Conservation (phyloP, 1,284 basidiomycete genomes). For the Irpex lacteus region DNA sequence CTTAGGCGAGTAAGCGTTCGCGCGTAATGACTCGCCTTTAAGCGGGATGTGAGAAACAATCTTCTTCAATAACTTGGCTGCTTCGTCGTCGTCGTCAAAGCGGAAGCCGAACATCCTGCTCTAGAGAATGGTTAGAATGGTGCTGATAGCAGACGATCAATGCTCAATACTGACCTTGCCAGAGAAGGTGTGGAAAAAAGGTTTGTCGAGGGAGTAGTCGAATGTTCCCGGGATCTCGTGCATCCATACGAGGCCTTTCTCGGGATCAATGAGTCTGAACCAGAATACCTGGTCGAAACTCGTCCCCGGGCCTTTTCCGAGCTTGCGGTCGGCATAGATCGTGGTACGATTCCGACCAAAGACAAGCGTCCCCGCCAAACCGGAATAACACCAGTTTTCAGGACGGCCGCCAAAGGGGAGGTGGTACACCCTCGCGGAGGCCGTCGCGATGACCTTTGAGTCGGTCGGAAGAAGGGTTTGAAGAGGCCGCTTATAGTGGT, state of each 20-base stretch:
- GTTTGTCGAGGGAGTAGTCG: constrained; percentile 83
- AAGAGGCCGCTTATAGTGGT: constrained; percentile 25
- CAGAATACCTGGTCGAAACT: constrained; percentile 41
- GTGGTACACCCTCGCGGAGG: constrained; percentile 49
- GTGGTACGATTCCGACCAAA: constrained; percentile 63
- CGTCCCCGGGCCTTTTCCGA: constrained; percentile 17
- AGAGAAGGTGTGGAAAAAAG: constrained; percentile 90
- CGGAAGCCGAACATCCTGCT: constrained; percentile 79
- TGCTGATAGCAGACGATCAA: background rate
- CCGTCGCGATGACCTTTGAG: constrained; percentile 26
- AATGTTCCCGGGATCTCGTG: constrained; percentile 82
- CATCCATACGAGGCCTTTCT: constrained; percentile 78
- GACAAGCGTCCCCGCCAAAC: constrained; percentile 68
- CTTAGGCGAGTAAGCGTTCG: background rate
- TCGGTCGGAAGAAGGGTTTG: constrained; percentile 27
- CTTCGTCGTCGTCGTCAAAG: constrained; percentile 66
- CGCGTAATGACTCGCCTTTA: constrained; percentile 13
- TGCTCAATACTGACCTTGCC: constrained; percentile 61
- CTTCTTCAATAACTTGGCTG: constrained; percentile 49
- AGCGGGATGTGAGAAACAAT: constrained; percentile 45
- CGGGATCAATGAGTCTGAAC: constrained; percentile 75
- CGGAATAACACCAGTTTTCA: constrained; percentile 69
- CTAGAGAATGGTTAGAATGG: constrained; percentile 34
- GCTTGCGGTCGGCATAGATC: constrained; percentile 21
- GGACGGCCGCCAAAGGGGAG: constrained; percentile 43